phyloP scores from a whole-genome alignment of 768 basidiomycete genomes.

The Trametes maxima region DNA sequence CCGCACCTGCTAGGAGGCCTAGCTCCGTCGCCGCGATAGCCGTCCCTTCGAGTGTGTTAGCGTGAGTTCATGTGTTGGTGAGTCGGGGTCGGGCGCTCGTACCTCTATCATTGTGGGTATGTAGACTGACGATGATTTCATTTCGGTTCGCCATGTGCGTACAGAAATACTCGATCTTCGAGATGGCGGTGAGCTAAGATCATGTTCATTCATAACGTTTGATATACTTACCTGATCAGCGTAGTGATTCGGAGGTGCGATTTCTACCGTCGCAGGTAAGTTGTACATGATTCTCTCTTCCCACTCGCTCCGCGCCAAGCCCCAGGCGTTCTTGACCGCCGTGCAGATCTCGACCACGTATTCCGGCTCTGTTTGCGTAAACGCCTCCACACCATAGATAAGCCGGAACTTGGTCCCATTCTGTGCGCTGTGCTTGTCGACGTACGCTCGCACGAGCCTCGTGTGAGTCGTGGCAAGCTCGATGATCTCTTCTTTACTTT shows the following conservation, averaged over 20 bases:
- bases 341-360: slow-evolving; percentile 94
- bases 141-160: slow-evolving; percentile 84
- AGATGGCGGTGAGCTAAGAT: not conserved
- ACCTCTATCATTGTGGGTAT: slow-evolving; percentile 98
- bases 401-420: slow-evolving; percentile 89
- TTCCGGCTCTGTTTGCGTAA: slow-evolving; percentile 96
- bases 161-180: slow-evolving; percentile 94
- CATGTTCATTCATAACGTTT: not conserved
- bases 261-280: slow-evolving; percentile 95
- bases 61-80: not conserved
- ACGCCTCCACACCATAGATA: slow-evolving; percentile 98
- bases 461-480: slow-evolving; percentile 88
- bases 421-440: slow-evolving; percentile 82
- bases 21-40: slow-evolving; percentile 92
- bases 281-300: slow-evolving; percentile 93
- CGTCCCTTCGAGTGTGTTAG: not conserved
- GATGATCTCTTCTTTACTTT: slow-evolving; percentile 91
- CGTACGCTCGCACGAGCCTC: slow-evolving; percentile 78
- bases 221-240: slow-evolving; percentile 81
- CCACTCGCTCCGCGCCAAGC: slow-evolving; percentile 71
- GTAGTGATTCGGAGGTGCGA: slow-evolving; percentile 96
- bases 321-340: slow-evolving; percentile 91
- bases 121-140: slow-evolving; percentile 87
- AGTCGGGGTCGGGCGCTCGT: slow-evolving; percentile 17
- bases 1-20: slow-evolving; percentile 88